Evolutionary conservation across 331 rosid species (phyloP), one percentile per base, ranked within the genome.

Genomic region (Rosa hybrid): DNA sequence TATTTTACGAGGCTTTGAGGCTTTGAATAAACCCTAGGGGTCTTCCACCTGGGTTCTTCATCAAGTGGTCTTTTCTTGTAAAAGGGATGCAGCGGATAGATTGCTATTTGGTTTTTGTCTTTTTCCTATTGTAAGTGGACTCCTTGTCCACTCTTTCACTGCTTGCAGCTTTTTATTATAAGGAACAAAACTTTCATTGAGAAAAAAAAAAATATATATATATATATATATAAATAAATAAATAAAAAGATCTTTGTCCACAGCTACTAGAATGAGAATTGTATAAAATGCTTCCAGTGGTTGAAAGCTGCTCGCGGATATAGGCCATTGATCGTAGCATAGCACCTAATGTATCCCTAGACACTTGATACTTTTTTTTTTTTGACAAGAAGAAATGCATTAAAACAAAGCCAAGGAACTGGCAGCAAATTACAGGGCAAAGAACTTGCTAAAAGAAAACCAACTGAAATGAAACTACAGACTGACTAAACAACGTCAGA

Each of bases 301-400:
- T 77, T 74, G 97, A 90, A 82, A 96, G 97, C 89, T 96, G 99
- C 91, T 96, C 96, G 0, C 97, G 98, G 72, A 91, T 96, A 81
- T 96, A 96, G 68, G 97, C 90, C 97, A 96, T 96, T 81, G 98
- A 96, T 85, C 97, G 92, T 48, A 93, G 89, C 91, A 96, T 92
- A 69, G 99, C 99, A 57, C 92, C 94, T 81, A 96, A 86, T 62
- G 99, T 94, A 71, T 96, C 97, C 89, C 80, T 91, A 57, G 98
- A 90, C 75, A 93, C 97, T 89, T 96, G 98, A 86, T n/a, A n/a
- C 1, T 27, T 34, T 34, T 34, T 34, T 34, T 34, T 34, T 34
- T 34, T 34, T 34, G 4, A 34, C 39, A 34, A 34, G 39, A 34
- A 34, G 39, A 34, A 34, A 34, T 34, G 39, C 39, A 34, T 34